Percentiles rank a stretch among this genome's conserved stretches.
Conservation (phyloP, 768 basidiomycete genomes). For the Hortiboletus campestris region DNA sequence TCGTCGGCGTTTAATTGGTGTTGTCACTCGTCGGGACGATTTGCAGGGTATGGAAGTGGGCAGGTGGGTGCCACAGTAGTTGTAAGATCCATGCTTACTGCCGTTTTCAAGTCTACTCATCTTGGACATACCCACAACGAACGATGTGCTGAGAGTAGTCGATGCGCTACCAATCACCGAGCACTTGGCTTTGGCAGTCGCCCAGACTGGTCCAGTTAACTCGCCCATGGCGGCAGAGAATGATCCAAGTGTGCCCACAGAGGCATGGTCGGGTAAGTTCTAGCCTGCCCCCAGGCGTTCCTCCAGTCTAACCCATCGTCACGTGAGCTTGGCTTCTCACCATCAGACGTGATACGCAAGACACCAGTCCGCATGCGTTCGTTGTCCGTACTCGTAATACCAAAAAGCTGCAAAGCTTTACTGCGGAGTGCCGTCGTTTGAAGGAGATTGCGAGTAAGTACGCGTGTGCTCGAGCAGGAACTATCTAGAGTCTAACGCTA, state of each 20-base stretch:
- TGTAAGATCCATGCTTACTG: slow-evolving; percentile 1
- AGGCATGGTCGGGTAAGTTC: slow-evolving; percentile 38
- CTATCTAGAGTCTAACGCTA: not conserved
- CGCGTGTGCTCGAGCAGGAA: slow-evolving; percentile 6
- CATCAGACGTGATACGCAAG: slow-evolving; percentile 41
- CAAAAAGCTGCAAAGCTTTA: slow-evolving; percentile 43
- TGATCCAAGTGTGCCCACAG: slow-evolving; percentile 31
- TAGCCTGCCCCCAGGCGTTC: not conserved
- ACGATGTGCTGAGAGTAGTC: slow-evolving; percentile 1
- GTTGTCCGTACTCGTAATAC: slow-evolving; percentile 43
- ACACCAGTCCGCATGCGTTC: slow-evolving; percentile 42
- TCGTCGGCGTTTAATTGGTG: slow-evolving; percentile 34
- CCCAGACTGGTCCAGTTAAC: slow-evolving; percentile 49
- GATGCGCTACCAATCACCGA: slow-evolving; percentile 50
- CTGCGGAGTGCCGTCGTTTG: slow-evolving; percentile 57
- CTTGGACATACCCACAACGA: not conserved
- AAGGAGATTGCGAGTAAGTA: slow-evolving; percentile 56
- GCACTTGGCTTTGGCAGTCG: slow-evolving; percentile 52
- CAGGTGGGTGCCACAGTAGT: slow-evolving; percentile 39
- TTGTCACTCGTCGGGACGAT: slow-evolving; percentile 48
- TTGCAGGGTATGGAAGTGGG: slow-evolving; percentile 49
- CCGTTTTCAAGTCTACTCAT: slow-evolving; percentile 19
- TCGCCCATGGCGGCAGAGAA: slow-evolving; percentile 22
- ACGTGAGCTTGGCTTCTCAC: slow-evolving; percentile 52
- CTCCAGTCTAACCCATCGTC: not conserved